These are phyloP conservation scores for Mangifera indica DNA, from an alignment of 345 rosid species.

Conservation along the genomic window DNA sequence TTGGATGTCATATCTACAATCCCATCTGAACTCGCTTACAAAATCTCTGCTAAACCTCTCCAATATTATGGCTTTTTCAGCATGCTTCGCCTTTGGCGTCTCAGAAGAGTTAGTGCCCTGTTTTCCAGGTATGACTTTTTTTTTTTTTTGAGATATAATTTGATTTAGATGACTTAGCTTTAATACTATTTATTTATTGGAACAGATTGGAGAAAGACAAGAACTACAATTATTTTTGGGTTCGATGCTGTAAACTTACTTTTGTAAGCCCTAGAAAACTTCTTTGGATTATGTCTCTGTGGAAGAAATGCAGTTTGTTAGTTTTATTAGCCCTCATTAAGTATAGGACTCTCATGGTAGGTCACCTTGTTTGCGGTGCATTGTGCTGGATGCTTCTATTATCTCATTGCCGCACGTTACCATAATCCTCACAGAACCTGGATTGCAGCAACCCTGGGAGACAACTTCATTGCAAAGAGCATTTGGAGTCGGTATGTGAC, in stretches of 20 bases:
- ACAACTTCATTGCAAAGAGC: constrained; percentile 47
- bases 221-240: constrained; percentile 90
- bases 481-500: constrained; percentile 76
- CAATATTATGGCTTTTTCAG: constrained; percentile 65
- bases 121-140: constrained; percentile 61
- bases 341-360: constrained; percentile 36
- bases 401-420: constrained; percentile 73
- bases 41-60: constrained; percentile 49
- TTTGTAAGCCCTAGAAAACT: constrained; percentile 54
- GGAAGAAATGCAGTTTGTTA: background rate
- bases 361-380: constrained; percentile 95
- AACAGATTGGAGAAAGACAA: constrained; percentile 90
- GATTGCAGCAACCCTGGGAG: constrained; percentile 53
- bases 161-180: background rate
- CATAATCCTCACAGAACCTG: constrained; percentile 58
- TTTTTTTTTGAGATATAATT: background rate
- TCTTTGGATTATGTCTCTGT: background rate
- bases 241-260: constrained; percentile 85
- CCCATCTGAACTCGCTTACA: constrained; percentile 72
- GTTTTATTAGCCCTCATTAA: background rate
- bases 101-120: constrained; percentile 86
- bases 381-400: constrained; percentile 88
- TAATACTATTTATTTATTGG: background rate
- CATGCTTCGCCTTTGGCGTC: constrained; percentile 99
- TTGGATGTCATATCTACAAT: constrained; percentile 74